These are phyloP conservation scores for Sophora flavescens DNA, from an alignment of 306 rosid species.

Conservation along the genomic window DNA sequence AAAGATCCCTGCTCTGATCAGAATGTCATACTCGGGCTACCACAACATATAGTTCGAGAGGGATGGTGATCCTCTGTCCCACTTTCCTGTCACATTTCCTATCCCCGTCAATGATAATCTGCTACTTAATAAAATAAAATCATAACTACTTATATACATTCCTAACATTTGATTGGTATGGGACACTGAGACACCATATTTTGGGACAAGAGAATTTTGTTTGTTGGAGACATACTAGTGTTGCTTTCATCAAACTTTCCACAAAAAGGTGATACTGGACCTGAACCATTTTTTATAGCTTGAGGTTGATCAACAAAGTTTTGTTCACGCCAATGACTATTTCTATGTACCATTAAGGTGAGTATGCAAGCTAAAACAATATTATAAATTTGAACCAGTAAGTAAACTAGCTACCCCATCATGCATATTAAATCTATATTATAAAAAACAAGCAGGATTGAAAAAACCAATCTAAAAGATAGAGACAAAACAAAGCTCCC, in stretches of 20 bases:
- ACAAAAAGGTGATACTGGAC: constrained; percentile 66
- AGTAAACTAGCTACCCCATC: constrained; percentile 21
- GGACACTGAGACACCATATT: too few relatives aligned
- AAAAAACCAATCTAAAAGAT: background rate
- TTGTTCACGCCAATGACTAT: constrained; percentile 95
- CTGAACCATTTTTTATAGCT: constrained; percentile 69
- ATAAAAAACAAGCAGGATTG: constrained; percentile 9
- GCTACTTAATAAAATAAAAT: too few relatives aligned
- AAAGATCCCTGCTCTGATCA: constrained; percentile 64
- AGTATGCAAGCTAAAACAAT: constrained; percentile 30
- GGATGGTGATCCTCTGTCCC: too few relatives aligned
- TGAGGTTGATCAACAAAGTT: constrained; percentile 75
- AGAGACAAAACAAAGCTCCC: background rate
- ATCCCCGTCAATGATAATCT: too few relatives aligned
- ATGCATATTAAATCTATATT: constrained; percentile 5
- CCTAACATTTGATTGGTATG: too few relatives aligned
- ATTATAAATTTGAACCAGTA: constrained; percentile 23
- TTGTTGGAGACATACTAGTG: too few relatives aligned
- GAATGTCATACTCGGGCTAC: constrained; percentile 63
- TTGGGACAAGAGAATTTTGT: too few relatives aligned
- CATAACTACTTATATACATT: too few relatives aligned
- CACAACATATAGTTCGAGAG: constrained; percentile 64
- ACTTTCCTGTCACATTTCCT: too few relatives aligned
- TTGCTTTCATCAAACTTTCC: constrained; percentile 79
- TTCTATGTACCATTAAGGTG: constrained; percentile 70